Percentiles rank a stretch among this genome's conserved stretches.
phyloP scores from a whole-genome alignment of 1,284 basidiomycete species.

The Leccinum pachyderme region DNA sequence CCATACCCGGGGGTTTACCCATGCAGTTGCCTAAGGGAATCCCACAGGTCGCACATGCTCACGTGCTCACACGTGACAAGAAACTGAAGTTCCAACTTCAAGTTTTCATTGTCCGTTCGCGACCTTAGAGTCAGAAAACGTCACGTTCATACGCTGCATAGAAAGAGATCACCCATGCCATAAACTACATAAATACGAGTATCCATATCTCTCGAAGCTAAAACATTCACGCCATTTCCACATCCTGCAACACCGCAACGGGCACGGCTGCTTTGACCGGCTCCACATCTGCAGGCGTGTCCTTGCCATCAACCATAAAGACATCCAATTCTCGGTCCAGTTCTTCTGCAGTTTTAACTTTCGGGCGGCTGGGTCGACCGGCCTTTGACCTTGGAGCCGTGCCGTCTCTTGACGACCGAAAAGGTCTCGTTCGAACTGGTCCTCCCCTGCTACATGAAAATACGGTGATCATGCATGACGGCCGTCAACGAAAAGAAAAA shows the following conservation, averaged over 20 bases:
- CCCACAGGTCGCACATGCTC: too few relatives aligned
- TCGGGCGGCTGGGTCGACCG: constrained; percentile 29
- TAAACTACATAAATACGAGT: background rate
- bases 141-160: background rate
- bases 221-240: constrained; percentile 48
- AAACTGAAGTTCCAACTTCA: too few relatives aligned
- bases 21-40: too few relatives aligned
- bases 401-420: constrained; percentile 13
- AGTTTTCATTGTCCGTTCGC: too few relatives aligned
- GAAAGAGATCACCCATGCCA: background rate
- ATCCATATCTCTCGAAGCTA: background rate
- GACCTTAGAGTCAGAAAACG: constrained; percentile 3
- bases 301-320: constrained; percentile 72
- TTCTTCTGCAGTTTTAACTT: constrained; percentile 75
- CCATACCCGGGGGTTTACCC: too few relatives aligned
- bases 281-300: constrained; percentile 18
- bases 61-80: too few relatives aligned
- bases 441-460: constrained; percentile 17
- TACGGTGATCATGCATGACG: constrained; percentile 4
- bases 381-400: constrained; percentile 14
- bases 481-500: too few relatives aligned
- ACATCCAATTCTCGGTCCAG: constrained; percentile 90
- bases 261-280: constrained; percentile 22
- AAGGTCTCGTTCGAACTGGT: constrained; percentile 21
- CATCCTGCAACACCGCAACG: constrained; percentile 37